A percentile compares a stretch with the other conserved stretches of the same genome.
phyloP scores from a whole-genome alignment of 2,329 filamentous ascomycete genomes.

The Monosporascus sp. region DNA sequence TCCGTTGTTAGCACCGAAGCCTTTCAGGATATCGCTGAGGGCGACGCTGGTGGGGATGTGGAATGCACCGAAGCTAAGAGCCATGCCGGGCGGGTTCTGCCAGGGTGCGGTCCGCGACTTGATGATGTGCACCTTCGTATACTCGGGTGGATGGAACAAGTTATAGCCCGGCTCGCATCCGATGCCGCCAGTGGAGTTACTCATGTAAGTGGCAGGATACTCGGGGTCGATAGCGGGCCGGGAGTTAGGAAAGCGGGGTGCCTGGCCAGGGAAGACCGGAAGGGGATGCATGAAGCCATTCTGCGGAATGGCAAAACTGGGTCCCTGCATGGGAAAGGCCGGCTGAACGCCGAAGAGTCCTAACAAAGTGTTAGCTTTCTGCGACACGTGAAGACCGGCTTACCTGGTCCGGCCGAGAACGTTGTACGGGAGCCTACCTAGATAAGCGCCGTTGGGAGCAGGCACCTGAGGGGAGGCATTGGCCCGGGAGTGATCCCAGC shows the following conservation, averaged over 20 bases:
- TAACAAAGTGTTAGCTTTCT: too few relatives aligned
- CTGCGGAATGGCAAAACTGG: conserved; percentile 10
- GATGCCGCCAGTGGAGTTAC: conserved; percentile 51
- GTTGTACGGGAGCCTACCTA: background rate
- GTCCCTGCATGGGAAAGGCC: conserved; percentile 12
- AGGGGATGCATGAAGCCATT: conserved; percentile 14
- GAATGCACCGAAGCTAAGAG: conserved; percentile 41
- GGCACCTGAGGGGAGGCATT: background rate
- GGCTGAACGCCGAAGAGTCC: background rate
- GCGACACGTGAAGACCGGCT: too few relatives aligned
- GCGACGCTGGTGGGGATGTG: conserved; percentile 49
- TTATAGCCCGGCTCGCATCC: conserved; percentile 59
- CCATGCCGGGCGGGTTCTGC: conserved; percentile 38
- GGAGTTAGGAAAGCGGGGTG: conserved; percentile 33
- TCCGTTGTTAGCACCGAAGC: conserved; percentile 51
- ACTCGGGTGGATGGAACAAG: conserved; percentile 53
- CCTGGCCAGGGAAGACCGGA: conserved; percentile 20
- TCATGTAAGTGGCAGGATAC: conserved; percentile 48
- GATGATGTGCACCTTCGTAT: conserved; percentile 57
- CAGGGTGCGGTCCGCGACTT: conserved; percentile 46
- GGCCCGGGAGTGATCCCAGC: conserved; percentile 10
- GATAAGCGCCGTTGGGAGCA: background rate
- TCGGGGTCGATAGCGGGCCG: conserved; percentile 37
- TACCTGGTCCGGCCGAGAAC: too few relatives aligned
- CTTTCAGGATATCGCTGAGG: conserved; percentile 50